phyloP scores from a whole-genome alignment of 805 yeast genomes.

The Saitoella complicata region DNA sequence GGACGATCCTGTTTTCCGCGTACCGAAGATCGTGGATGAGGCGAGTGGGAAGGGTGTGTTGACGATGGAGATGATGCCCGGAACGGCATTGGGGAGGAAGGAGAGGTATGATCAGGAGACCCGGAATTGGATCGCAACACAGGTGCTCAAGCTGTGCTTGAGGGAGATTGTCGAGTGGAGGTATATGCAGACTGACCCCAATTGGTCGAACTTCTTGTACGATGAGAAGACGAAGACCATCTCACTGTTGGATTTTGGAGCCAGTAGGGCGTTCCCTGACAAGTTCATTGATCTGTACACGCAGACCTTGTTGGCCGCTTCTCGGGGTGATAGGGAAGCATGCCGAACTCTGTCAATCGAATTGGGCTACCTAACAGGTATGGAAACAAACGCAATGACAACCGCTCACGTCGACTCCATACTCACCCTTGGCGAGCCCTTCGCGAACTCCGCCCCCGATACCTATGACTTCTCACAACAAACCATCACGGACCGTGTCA shows the following conservation, averaged over 20 bases:
- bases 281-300: constrained; percentile 57
- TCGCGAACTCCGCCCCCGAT: constrained; percentile 34
- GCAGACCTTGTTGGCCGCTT: constrained; percentile 58
- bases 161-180: constrained; percentile 68
- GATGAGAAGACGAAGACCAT: constrained; percentile 54
- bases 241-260: constrained; percentile 89
- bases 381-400: constrained; percentile 75
- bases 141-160: constrained; percentile 74
- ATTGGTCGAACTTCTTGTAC: constrained; percentile 94
- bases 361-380: constrained; percentile 81
- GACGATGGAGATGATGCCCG: constrained; percentile 80
- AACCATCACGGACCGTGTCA: constrained; percentile 85
- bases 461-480: constrained; percentile 63
- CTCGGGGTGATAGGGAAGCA: constrained; percentile 42
- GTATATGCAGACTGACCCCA: constrained; percentile 98
- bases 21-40: constrained; percentile 66
- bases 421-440: constrained; percentile 84
- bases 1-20: constrained; percentile 47
- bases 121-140: constrained; percentile 65
- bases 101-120: constrained; percentile 47
- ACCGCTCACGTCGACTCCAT: constrained; percentile 86
- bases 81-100: constrained; percentile 66
- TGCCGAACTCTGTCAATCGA: constrained; percentile 51
- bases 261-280: constrained; percentile 62
- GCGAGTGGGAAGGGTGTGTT: constrained; percentile 68